phyloP scores from a whole-genome alignment of 495 filamentous ascomycete genomes.

The Penicillium robsamsonii region DNA sequence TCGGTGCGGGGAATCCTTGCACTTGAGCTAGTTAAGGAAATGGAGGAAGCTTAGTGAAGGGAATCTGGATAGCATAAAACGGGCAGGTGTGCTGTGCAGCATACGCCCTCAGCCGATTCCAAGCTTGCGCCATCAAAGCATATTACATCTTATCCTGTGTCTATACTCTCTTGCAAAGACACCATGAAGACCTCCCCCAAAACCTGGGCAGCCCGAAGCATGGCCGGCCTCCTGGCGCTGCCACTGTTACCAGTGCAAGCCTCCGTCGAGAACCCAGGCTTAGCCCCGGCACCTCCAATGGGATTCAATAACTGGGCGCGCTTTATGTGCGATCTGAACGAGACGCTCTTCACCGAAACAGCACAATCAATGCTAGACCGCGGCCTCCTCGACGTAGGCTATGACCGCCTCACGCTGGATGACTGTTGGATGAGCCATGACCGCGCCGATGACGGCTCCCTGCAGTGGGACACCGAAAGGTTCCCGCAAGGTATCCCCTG shows the following conservation, averaged over 20 bases:
- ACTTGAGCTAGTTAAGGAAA: background rate
- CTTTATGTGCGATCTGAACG: constrained; percentile 42
- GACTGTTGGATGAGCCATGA: constrained; percentile 42
- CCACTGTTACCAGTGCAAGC: constrained; percentile 19
- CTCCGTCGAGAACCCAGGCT: constrained; percentile 16
- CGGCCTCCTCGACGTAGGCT: constrained; percentile 39
- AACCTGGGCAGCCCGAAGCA: constrained; percentile 5
- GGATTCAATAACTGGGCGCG: constrained; percentile 48
- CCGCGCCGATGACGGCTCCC: constrained; percentile 30
- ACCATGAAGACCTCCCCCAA: constrained; percentile 12
- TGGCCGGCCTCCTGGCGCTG: constrained; percentile 19
- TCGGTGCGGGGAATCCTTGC: constrained; percentile 23
- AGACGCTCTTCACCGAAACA: constrained; percentile 41
- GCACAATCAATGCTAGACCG: constrained; percentile 38
- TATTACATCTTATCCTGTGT: background rate
- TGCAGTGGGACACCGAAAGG: constrained; percentile 35
- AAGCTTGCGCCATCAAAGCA: background rate
- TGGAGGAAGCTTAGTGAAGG: background rate
- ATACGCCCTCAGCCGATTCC: background rate
- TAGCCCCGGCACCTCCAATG: constrained; percentile 42
- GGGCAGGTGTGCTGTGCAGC: background rate
- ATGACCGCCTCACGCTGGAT: constrained; percentile 43
- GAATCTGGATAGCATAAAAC: background rate
- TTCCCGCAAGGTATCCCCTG: constrained; percentile 44
- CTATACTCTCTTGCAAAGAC: background rate